Evolutionary conservation across 2,329 filamentous ascomycete genomes (phyloP).

Genomic region (Ophiostoma ulmi): DNA sequence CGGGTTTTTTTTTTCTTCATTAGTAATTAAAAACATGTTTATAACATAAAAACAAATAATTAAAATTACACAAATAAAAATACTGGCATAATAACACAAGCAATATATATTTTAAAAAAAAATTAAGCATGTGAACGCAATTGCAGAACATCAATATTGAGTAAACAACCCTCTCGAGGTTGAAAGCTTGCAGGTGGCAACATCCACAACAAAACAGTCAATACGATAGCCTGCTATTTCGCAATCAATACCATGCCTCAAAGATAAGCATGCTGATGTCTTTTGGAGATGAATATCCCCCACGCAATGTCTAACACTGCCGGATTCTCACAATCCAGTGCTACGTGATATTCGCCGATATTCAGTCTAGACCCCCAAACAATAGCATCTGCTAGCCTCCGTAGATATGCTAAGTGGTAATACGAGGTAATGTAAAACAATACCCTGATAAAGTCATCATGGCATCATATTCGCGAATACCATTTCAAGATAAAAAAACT

Average conservation of each 20-base stretch:
- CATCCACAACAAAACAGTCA: neutral
- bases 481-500: neutral
- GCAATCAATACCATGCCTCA: neutral
- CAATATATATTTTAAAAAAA: neutral
- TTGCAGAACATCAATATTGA: neutral
- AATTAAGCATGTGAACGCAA: neutral
- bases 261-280: neutral
- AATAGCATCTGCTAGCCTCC: neutral
- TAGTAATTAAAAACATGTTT: neutral
- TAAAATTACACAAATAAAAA: no score
- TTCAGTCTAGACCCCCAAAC: neutral
- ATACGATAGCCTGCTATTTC: neutral
- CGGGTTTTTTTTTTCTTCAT: neutral
- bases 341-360: neutral
- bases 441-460: neutral
- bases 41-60: neutral
- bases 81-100: neutral
- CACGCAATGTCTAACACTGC: conserved; percentile 3
- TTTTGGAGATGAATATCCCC: neutral
- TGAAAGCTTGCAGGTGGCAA: neutral
- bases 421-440: neutral
- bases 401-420: neutral
- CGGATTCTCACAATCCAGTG: neutral
- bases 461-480: neutral
- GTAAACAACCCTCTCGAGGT: neutral